Evolutionary conservation across 352 stramenopile genomes (phyloP).

Genomic region (Ophiocytium majus): DNA sequence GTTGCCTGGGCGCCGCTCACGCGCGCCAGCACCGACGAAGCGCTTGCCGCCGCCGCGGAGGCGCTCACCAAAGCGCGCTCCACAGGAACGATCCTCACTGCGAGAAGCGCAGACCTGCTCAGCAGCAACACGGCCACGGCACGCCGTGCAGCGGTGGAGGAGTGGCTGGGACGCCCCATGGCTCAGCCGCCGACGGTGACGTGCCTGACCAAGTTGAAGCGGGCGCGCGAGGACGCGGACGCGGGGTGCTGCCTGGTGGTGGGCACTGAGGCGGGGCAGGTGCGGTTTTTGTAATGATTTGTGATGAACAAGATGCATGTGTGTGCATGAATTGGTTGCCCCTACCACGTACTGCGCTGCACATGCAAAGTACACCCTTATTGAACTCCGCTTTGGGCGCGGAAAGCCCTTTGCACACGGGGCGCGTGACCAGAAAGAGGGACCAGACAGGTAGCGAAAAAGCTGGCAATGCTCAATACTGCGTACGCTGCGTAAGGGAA

Average conservation of each 20-base stretch:
- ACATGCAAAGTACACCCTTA: too few species aligned
- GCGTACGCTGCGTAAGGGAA: too few species aligned
- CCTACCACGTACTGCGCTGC: too few species aligned
- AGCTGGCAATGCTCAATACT: too few species aligned
- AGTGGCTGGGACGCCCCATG: constrained; percentile 35
- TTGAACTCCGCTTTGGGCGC: too few species aligned
- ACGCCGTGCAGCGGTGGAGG: neutral
- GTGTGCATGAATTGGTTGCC: too few species aligned
- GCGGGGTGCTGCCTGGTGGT: constrained; percentile 68
- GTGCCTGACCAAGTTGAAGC: constrained; percentile 78
- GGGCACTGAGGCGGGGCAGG: constrained; percentile 66
- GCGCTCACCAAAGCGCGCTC: constrained; percentile 25
- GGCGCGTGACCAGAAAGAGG: too few species aligned
- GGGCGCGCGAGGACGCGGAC: constrained; percentile 27
- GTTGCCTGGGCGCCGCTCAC: neutral
- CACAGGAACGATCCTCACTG: constrained; percentile 17
- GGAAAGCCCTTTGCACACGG: too few species aligned
- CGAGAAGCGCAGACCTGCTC: constrained; percentile 31
- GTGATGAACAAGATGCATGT: constrained; percentile 32
- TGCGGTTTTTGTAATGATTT: constrained; percentile 16
- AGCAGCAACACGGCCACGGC: neutral
- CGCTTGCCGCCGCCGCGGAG: neutral
- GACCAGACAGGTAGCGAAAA: too few species aligned
- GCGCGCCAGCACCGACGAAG: neutral
- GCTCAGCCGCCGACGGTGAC: constrained; percentile 64